Evolutionary conservation across 176 grass and related monocot genomes (phyloP), one percentile per base, ranked within the genome.

Genomic region (Thalia dealbata): DNA sequence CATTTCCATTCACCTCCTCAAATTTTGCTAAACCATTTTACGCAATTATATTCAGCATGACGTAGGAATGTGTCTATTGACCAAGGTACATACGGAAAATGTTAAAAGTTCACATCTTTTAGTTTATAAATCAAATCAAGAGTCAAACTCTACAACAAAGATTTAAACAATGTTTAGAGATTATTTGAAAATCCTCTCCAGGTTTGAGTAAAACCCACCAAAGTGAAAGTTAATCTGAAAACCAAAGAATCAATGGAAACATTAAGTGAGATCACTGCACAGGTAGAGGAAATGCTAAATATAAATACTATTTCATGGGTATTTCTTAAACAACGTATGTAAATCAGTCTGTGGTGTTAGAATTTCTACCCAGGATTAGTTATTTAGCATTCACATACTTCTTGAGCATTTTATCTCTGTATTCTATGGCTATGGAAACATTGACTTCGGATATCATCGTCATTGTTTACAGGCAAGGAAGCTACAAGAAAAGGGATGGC

Each of bases 401-500:
- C n/a, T 67, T 67, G 61, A 56, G 42, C 5, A 14, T 62, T 81
- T 64, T 77, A 1, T 52, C 50, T 59, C 10, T 72, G 15, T 63
- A 56, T 70, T 58, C 43, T n/a, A 24, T 76, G 41, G 73, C 26
- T 19, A 52, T 51, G 62, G 24, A 75, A 19, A 67, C 52, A 44
- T 72, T 73, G 63, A 50, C 7, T 64, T 64, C 12, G 9, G 26
- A 30, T 61, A 52, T 42, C 19, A 25, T 78, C 9, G 32, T 79
- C 16, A 27, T 27, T 54, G 24, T 76, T 80, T 87, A 42, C 68
- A 96, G 93, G 93, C 93, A 52, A 86, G 84, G 78, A 78, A 73
- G 50, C 77, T 96, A 48, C 93, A 96, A 61, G 89, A 96, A 74
- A 92, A 78, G 75, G 93, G 89, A 73, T 96, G 93, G 93, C 87